phyloP scores from a whole-genome alignment of 768 basidiomycete species.

The Porphyrellus cyaneotinctus region DNA sequence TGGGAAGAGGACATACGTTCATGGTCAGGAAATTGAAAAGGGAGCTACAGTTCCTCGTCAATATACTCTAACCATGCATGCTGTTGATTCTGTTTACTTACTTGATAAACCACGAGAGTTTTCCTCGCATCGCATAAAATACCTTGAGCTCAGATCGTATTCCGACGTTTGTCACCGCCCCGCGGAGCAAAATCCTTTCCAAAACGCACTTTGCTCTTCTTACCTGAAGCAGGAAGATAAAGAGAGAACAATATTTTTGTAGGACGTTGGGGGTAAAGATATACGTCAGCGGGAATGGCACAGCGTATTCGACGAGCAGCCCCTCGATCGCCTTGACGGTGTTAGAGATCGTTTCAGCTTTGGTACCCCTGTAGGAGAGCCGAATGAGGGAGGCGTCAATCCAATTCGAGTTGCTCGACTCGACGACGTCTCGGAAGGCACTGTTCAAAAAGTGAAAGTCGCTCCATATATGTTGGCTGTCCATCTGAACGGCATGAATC shows the following conservation, averaged over 20 bases:
- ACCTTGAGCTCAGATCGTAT: conserved; percentile 52
- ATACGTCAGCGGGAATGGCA: conserved; percentile 79
- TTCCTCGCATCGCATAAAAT: conserved; percentile 73
- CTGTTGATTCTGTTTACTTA: conserved; percentile 35
- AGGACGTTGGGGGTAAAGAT: conserved; percentile 59
- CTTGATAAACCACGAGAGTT: conserved; percentile 84
- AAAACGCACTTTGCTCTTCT: conserved; percentile 66
- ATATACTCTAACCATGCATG: neutral
- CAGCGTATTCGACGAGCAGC: conserved; percentile 70
- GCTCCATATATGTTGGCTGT: conserved; percentile 63
- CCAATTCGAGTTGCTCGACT: conserved; percentile 49
- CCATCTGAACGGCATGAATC: conserved; percentile 50
- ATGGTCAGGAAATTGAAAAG: conserved; percentile 70
- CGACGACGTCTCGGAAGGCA: conserved; percentile 64
- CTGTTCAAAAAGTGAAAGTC: conserved; percentile 85
- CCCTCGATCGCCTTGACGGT: conserved; percentile 66
- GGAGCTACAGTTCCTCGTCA: conserved; percentile 39
- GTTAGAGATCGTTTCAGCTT: conserved; percentile 41
- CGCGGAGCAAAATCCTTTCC: conserved; percentile 65
- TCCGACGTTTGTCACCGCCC: conserved; percentile 35
- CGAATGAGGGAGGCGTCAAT: conserved; percentile 68
- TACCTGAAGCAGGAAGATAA: conserved; percentile 70
- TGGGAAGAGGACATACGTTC: conserved; percentile 45
- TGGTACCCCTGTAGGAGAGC: conserved; percentile 57
- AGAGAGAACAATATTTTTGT: conserved; percentile 60